phyloP scores from a whole-genome alignment of 208 protist species.

The Trypanosoma platydactyli region DNA sequence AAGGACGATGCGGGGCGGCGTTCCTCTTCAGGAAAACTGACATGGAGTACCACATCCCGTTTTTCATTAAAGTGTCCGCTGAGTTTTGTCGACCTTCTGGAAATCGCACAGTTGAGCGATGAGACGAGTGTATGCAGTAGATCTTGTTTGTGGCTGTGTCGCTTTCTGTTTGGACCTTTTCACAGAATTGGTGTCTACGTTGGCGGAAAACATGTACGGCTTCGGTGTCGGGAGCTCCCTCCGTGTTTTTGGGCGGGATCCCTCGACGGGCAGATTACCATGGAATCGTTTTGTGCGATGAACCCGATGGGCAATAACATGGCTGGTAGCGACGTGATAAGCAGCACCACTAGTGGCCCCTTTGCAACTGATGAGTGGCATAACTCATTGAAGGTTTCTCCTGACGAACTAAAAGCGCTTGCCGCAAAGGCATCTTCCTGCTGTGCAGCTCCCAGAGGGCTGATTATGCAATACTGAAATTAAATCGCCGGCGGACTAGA shows the following conservation, averaged over 20 bases:
- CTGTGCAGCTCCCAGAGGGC: conserved; percentile 2
- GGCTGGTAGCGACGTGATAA: conserved; percentile 38
- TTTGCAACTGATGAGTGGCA: conserved; percentile 27
- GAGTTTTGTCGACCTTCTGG: conserved; percentile 34
- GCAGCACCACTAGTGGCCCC: conserved; percentile 19
- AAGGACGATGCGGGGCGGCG: conserved; percentile 12
- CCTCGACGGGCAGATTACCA: conserved; percentile 32
- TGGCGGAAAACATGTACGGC: conserved; percentile 25
- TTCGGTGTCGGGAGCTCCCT: conserved; percentile 29
- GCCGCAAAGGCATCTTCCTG: conserved; percentile 1
- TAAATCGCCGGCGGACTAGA: not conserved
- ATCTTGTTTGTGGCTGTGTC: not conserved
- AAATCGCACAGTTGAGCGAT: conserved; percentile 16
- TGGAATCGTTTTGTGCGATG: conserved; percentile 25
- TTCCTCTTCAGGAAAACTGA: conserved; percentile 10
- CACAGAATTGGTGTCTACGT: conserved; percentile 24
- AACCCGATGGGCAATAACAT: conserved; percentile 29
- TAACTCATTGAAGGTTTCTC: conserved; percentile 23
- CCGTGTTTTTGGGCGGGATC: conserved; percentile 25
- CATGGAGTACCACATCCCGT: conserved; percentile 30
- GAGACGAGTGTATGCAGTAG: not conserved
- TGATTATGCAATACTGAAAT: conserved; percentile 35
- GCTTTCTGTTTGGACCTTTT: conserved; percentile 40
- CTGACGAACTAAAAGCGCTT: conserved; percentile 24
- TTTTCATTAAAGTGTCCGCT: conserved; percentile 26